Percentiles rank a stretch among this genome's conserved stretches.
phyloP scores from a whole-genome alignment of 2,329 filamentous ascomycete genomes.

The Penicillium sp. region DNA sequence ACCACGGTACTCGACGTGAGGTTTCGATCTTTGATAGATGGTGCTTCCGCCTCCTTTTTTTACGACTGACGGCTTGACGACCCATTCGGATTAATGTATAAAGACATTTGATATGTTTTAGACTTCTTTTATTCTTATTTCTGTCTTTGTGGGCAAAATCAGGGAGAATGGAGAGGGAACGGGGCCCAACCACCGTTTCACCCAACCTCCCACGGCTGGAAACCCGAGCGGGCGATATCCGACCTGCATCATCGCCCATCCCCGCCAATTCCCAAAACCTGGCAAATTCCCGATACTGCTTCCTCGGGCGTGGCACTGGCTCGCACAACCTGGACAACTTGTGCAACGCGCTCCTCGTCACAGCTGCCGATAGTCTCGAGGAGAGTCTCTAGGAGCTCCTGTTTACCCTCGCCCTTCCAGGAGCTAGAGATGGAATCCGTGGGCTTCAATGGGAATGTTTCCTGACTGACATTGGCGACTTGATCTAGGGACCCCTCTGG shows the following conservation, averaged over 20 bases:
- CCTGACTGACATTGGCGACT: background rate
- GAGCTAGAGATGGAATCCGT: conserved; percentile 16
- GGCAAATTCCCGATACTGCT: conserved; percentile 27
- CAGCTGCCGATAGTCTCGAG: conserved; percentile 29
- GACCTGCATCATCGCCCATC: conserved; percentile 8
- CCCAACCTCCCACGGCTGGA: too few species aligned
- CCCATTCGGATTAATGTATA: conserved; percentile 14
- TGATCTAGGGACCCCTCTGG: background rate
- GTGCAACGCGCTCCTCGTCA: conserved; percentile 25
- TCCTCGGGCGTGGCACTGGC: conserved; percentile 29
- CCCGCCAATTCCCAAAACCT: conserved; percentile 21
- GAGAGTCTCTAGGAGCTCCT: conserved; percentile 24
- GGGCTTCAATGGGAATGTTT: background rate
- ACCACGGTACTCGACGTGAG: conserved; percentile 7
- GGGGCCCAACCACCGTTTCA: conserved; percentile 7
- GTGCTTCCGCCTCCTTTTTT: too few species aligned
- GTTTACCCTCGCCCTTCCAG: conserved; percentile 27
- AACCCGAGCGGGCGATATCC: too few species aligned
- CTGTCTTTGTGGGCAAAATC: conserved; percentile 8
- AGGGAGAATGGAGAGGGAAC: background rate
- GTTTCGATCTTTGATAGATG: too few species aligned
- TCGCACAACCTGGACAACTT: conserved; percentile 29
- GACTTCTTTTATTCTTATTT: conserved; percentile 8
- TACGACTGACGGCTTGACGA: conserved; percentile 16
- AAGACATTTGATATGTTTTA: conserved; percentile 10